Conservation (phyloP, 371 early-diverging fungal genomes). For the Syncephalastrum contaminatum region DNA sequence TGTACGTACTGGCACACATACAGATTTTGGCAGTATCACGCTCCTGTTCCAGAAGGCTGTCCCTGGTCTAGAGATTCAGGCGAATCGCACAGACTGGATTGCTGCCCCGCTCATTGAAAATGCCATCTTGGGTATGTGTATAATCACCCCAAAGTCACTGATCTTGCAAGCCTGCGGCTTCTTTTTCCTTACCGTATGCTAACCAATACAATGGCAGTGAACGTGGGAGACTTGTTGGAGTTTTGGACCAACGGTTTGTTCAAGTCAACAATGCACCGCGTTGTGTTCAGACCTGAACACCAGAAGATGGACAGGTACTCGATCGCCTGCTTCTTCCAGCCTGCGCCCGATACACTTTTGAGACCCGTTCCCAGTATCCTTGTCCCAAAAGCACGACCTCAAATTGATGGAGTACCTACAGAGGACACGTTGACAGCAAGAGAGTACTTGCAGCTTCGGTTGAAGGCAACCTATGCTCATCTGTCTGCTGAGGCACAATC, state of each 20-base stretch:
- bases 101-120: slow-evolving; percentile 52
- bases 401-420: slow-evolving; percentile 2
- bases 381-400: slow-evolving; percentile 4
- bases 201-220: slow-evolving; percentile 26
- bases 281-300: slow-evolving; percentile 46
- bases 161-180: no score
- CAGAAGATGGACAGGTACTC: slow-evolving; percentile 46
- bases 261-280: slow-evolving; percentile 63
- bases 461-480: slow-evolving; percentile 11
- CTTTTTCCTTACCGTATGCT: neutral
- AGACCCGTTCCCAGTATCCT: slow-evolving; percentile 12
- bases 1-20: slow-evolving; percentile 24
- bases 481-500: neutral
- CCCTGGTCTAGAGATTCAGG: slow-evolving; percentile 59
- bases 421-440: slow-evolving; percentile 3
- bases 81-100: slow-evolving; percentile 42
- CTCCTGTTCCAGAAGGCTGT: slow-evolving; percentile 62
- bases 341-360: slow-evolving; percentile 8
- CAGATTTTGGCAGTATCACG: slow-evolving; percentile 66
- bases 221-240: slow-evolving; percentile 64
- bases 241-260: slow-evolving; percentile 65
- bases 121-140: slow-evolving; percentile 31
- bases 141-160: neutral
- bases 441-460: slow-evolving; percentile 13
- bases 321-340: slow-evolving; percentile 62